Evolutionary conservation across 192 early-diverging fungal genomes (phyloP).

Genomic region (Podila verticillata): DNA sequence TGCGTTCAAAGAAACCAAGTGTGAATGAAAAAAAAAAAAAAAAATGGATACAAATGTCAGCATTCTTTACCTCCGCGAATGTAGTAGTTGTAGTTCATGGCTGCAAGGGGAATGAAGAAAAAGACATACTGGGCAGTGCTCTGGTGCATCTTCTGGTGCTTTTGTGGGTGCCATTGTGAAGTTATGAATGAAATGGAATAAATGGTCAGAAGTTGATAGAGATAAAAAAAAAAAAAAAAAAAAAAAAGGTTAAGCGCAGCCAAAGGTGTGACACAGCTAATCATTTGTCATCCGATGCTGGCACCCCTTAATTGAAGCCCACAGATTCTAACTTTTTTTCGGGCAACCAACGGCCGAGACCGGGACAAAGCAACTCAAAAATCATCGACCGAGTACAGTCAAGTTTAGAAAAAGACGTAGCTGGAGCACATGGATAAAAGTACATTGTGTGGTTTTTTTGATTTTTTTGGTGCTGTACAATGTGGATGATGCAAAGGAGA

Average conservation of each 20-base stretch:
- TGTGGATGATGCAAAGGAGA: too few relatives aligned
- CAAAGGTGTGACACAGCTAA: too few relatives aligned
- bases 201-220: not conserved
- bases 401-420: too few relatives aligned
- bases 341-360: too few relatives aligned
- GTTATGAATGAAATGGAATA: not conserved
- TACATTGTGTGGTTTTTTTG: too few relatives aligned
- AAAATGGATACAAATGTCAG: not conserved
- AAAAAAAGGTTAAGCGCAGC: not conserved
- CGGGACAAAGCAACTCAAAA: too few relatives aligned
- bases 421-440: too few relatives aligned
- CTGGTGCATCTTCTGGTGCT: conserved; percentile 68
- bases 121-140: conserved; percentile 61
- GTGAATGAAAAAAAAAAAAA: not conserved
- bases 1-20: conserved; percentile 14
- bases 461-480: too few relatives aligned
- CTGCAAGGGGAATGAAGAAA: not conserved
- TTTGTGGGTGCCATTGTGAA: conserved; percentile 21
- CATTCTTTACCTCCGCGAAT: not conserved
- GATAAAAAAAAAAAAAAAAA: not conserved
- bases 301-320: too few relatives aligned
- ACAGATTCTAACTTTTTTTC: too few relatives aligned
- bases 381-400: too few relatives aligned
- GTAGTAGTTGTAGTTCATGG: not conserved
- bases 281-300: too few relatives aligned